Evolutionary conservation across 805 yeast species (phyloP).

Genomic region (Saccharomycopsis sp.): DNA sequence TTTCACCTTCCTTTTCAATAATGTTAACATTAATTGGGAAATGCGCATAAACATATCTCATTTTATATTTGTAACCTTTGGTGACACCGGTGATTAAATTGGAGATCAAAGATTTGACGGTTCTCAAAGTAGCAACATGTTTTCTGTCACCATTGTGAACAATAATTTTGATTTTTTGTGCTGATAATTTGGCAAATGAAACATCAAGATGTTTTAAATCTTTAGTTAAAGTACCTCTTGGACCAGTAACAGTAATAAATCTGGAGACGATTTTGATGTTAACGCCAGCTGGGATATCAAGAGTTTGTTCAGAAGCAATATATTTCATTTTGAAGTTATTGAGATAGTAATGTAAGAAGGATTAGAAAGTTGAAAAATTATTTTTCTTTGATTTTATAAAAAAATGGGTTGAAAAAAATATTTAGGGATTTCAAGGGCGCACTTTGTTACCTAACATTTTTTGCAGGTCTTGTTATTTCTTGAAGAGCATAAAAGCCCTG

Average conservation of each 20-base stretch:
- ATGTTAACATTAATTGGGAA: slow-evolving; percentile 99
- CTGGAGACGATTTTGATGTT: slow-evolving; percentile 88
- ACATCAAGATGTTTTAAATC: slow-evolving; percentile 91
- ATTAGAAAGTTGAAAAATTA: no score
- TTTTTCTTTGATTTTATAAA: no score
- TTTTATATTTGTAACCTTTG: slow-evolving; percentile 97
- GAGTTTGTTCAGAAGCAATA: slow-evolving; percentile 78
- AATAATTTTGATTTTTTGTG: slow-evolving; percentile 70
- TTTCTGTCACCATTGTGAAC: slow-evolving; percentile 99
- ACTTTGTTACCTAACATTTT: no score
- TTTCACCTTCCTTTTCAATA: slow-evolving; percentile 63
- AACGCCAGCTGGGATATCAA: slow-evolving; percentile 89
- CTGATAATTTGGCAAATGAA: slow-evolving; percentile 71
- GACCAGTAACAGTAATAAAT: slow-evolving; percentile 83
- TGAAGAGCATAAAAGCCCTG: no score
- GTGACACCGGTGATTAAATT: slow-evolving; percentile 98
- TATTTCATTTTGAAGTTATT: slow-evolving; percentile 68
- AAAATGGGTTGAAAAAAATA: no score
- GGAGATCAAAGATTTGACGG: slow-evolving; percentile 89
- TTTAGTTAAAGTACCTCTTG: slow-evolving; percentile 92
- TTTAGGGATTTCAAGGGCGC: no score
- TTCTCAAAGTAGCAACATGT: slow-evolving; percentile 99
- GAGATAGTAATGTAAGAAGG: no score
- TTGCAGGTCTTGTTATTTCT: no score
- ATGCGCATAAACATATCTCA: slow-evolving; percentile 99